Evolutionary conservation across 2,329 filamentous ascomycete species (phyloP), one percentile per base, ranked within the genome.

Genomic region (Nemania sp.): DNA sequence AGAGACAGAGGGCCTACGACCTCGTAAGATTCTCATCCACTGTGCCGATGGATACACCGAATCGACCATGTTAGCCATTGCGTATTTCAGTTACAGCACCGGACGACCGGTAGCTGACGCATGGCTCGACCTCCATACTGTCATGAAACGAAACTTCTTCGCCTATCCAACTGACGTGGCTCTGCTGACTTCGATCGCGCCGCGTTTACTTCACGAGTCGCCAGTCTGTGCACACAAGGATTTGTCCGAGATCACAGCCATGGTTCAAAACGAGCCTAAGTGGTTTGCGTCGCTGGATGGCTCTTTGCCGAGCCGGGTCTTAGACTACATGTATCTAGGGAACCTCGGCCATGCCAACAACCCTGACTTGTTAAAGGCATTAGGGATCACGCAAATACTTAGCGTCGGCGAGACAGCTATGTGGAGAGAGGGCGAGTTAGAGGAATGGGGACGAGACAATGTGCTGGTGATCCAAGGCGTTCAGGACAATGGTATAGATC

Each of bases 21-120:
- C 89, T 63, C 84, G 89, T 70, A 94, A 90, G 76, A 89, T 98
- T 38, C 87, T 98, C 35, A 92, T 99, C 47, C 95, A 98, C 80
- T 98, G 96, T 79, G 90, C 91, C 1, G 96, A 99, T 79, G 96
- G 96, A 20, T 99, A 99, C 76, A 99, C 96, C 0, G 96, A 99
- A 80, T 95, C 92, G 1, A 94, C 94, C 1, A 86, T 99, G 79
- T 85, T 99, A 20, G 93, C 89, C 1, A 88, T 99, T 45, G 93
- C 95, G 10, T 99, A 99, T 80, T 93, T 91, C 78, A 97, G 97
- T 86, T 99, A 94, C 80, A 93, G 92, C 62, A 93, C 96, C 69
- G 93, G 93, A 6, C 84, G 89, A 11, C 87, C 94, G 0, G 87
- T 95, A 0, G 92, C 94, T 29, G 89, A 94, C 64, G 94, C 96